These are phyloP conservation scores for Ophiostoma fasciatum DNA, from an alignment of 2,329 filamentous ascomycete species.

Conservation along the genomic window DNA sequence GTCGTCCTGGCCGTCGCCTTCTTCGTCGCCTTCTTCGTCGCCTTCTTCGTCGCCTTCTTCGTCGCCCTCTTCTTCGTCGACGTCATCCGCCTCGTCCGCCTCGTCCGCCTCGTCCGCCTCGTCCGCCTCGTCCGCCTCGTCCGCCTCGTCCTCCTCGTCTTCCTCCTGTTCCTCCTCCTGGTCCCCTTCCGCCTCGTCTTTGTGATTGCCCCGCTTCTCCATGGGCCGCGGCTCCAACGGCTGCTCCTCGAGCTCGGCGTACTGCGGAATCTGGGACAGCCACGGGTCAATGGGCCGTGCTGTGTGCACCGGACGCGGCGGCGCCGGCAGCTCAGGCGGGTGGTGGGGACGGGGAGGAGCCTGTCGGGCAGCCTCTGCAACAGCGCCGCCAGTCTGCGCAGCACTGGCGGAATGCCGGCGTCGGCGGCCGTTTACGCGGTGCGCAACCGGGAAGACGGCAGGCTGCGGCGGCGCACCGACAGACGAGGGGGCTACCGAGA, in stretches of 20 bases:
- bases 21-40: background rate
- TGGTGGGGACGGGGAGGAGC: background rate
- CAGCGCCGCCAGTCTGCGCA: conserved; percentile 4
- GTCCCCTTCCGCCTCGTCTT: background rate
- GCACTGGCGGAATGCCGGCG: conserved; percentile 15
- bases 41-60: background rate
- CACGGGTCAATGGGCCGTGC: conserved; percentile 9
- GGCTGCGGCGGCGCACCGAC: conserved; percentile 2
- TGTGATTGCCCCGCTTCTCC: background rate
- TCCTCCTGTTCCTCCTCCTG: too few species aligned
- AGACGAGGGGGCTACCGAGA: conserved; percentile 2
- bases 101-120: background rate
- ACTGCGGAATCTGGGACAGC: conserved; percentile 7
- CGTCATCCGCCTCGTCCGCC: background rate
- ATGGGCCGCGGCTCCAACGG: background rate
- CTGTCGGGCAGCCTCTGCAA: background rate
- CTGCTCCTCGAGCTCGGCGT: background rate
- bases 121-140: background rate
- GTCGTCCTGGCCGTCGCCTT: too few species aligned
- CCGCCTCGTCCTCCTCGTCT: background rate
- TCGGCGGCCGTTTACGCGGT: conserved; percentile 10
- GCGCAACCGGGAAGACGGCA: conserved; percentile 8
- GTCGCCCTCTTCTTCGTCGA: background rate
- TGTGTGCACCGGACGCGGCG: background rate
- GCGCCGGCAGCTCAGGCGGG: background rate